Percentiles rank a stretch among this genome's conserved stretches.
phyloP scores from a whole-genome alignment of 495 filamentous ascomycete genomes.

The Talaromyces thailandensis region DNA sequence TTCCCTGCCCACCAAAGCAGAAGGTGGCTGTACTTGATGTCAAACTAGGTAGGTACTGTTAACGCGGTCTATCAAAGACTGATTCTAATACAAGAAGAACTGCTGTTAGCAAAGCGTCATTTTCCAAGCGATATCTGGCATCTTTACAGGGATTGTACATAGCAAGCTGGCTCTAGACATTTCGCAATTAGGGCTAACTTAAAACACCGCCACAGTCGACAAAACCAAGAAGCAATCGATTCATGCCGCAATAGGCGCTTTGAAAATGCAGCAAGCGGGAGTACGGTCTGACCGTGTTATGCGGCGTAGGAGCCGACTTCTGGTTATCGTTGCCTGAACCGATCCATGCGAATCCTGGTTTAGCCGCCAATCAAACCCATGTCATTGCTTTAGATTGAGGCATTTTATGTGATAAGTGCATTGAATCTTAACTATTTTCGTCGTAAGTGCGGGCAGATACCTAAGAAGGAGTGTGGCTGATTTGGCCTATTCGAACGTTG shows the following conservation, averaged over 20 bases:
- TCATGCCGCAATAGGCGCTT: not conserved
- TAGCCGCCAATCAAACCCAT: slow-evolving; percentile 1
- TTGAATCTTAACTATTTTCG: not conserved
- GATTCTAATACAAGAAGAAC: not conserved
- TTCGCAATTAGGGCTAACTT: not conserved
- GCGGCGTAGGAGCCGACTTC: not conserved
- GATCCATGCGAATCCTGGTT: not conserved
- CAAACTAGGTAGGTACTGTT: not conserved
- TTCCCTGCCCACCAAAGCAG: not conserved
- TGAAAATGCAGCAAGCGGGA: no score
- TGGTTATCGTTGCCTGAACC: not conserved
- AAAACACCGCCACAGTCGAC: not conserved
- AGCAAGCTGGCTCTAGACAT: not conserved
- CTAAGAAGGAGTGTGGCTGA: not conserved
- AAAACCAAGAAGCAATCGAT: not conserved
- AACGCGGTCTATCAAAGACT: not conserved
- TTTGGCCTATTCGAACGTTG: not conserved
- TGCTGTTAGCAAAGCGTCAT: no score
- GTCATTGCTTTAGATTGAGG: not conserved
- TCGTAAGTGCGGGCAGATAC: not conserved
- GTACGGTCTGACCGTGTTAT: not conserved
- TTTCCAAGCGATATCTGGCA: no score
- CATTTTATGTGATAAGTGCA: not conserved
- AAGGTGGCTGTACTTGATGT: not conserved
- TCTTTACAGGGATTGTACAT: no score